Percentiles rank a stretch among this genome's conserved stretches.
Conservation (phyloP, 2,329 filamentous ascomycete genomes). For the Colletotrichum chrysophilum region DNA sequence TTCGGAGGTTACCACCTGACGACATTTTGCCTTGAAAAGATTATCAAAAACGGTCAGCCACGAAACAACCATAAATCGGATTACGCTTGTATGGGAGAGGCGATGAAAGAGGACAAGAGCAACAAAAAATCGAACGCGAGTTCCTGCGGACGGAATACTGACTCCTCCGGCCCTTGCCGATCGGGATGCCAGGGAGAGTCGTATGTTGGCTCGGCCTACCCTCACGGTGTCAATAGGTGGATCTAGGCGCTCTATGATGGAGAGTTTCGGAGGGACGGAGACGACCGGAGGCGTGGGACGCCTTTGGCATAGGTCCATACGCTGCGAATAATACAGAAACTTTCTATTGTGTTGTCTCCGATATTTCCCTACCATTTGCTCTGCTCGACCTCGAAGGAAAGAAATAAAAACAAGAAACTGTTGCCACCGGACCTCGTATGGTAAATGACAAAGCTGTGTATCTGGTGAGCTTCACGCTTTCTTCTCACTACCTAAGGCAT, state of each 20-base stretch:
- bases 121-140: fast-evolving
- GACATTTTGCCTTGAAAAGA: background rate
- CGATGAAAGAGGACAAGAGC: background rate
- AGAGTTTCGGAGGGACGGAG: fast-evolving
- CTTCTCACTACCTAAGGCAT: fast-evolving
- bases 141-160: background rate
- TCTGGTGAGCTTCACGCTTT: background rate
- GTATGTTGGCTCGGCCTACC: background rate
- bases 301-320: fast-evolving
- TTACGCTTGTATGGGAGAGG: background rate
- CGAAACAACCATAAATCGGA: background rate
- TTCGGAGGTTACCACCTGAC: background rate
- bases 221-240: background rate
- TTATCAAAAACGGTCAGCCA: background rate
- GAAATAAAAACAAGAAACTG: background rate
- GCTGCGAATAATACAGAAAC: fast-evolving
- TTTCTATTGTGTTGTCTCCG: background rate
- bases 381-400: fast-evolving
- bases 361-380: background rate
- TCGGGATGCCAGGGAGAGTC: background rate
- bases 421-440: fast-evolving
- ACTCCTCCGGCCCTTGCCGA: background rate
- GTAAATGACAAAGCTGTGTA: fast-evolving
- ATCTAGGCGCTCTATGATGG: background rate
- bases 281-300: background rate